phyloP scores from a whole-genome alignment of 805 yeast species.

The Myxozyma lipomycoides region DNA sequence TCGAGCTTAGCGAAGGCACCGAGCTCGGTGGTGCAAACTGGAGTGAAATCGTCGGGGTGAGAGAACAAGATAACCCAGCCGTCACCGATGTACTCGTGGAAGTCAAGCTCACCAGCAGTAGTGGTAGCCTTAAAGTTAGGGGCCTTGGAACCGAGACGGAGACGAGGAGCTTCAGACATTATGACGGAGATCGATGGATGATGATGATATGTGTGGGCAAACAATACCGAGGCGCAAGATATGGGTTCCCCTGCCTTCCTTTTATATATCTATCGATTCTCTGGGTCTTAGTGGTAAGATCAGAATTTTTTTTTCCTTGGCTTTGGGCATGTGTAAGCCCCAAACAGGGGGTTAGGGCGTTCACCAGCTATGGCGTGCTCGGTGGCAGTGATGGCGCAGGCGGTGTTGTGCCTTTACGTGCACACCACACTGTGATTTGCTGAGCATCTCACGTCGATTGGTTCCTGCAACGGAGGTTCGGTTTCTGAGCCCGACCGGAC shows the following conservation, averaged over 20 bases:
- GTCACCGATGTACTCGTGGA: slow-evolving; percentile 83
- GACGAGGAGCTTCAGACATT: slow-evolving; percentile 9
- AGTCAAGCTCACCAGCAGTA: slow-evolving; percentile 76
- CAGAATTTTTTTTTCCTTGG: too few species aligned
- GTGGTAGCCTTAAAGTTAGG: slow-evolving; percentile 86
- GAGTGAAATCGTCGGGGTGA: slow-evolving; percentile 96
- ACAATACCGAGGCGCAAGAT: background rate
- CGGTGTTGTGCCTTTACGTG: too few species aligned
- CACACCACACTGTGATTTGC: too few species aligned
- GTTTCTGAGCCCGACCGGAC: too few species aligned
- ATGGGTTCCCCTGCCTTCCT: background rate
- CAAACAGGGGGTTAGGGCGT: background rate
- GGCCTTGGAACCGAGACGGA: slow-evolving; percentile 43
- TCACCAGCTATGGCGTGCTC: slow-evolving; percentile 9
- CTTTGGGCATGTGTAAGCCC: too few species aligned
- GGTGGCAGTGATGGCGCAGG: background rate
- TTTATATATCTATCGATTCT: too few species aligned
- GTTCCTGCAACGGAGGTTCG: too few species aligned
- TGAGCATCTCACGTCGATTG: too few species aligned
- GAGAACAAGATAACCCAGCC: slow-evolving; percentile 87
- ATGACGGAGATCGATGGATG: background rate
- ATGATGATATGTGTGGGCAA: background rate
- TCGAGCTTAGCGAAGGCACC: slow-evolving; percentile 92
- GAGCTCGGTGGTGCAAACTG: slow-evolving; percentile 94
- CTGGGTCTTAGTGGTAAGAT: too few species aligned